These are phyloP conservation scores for Gossypium herbaceum DNA, from an alignment of 345 rosid species.

Conservation along the genomic window DNA sequence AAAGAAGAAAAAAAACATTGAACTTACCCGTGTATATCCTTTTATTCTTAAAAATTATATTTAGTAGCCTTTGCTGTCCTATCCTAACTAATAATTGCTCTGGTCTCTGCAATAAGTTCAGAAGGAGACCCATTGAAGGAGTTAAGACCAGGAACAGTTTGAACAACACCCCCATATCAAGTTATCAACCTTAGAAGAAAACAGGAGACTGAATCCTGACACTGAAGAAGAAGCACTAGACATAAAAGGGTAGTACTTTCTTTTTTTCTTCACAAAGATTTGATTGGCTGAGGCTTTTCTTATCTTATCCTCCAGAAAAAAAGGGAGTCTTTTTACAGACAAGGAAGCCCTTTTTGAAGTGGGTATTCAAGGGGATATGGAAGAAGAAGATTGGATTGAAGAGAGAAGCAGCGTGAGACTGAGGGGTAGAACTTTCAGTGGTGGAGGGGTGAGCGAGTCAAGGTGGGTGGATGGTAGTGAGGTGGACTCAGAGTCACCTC, in stretches of 20 bases:
- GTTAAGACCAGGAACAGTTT: not conserved
- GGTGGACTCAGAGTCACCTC: slow-evolving; percentile 62
- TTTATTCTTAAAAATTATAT: too few species aligned
- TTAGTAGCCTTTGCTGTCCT: not conserved
- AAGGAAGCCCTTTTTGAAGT: not conserved
- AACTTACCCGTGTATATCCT: too few species aligned
- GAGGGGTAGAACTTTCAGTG: slow-evolving; percentile 27
- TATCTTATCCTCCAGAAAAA: not conserved
- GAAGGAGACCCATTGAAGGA: not conserved
- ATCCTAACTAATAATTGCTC: not conserved
- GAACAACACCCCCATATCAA: not conserved
- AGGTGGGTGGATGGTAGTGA: slow-evolving; percentile 96
- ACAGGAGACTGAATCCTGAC: not conserved
- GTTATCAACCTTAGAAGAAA: not conserved
- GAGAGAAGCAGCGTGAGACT: slow-evolving; percentile 50
- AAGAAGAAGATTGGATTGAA: slow-evolving; percentile 68
- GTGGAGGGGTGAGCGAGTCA: slow-evolving; percentile 49
- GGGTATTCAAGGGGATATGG: slow-evolving; percentile 37
- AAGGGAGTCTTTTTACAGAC: not conserved
- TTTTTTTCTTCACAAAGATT: not conserved
- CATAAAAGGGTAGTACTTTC: not conserved
- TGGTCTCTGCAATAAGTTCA: not conserved
- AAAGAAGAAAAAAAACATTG: too few species aligned
- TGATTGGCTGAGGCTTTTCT: not conserved
- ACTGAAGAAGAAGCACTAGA: slow-evolving; percentile 3